phyloP scores from a whole-genome alignment of 1,139 yeast genomes.

The Lodderomyces margitis region DNA sequence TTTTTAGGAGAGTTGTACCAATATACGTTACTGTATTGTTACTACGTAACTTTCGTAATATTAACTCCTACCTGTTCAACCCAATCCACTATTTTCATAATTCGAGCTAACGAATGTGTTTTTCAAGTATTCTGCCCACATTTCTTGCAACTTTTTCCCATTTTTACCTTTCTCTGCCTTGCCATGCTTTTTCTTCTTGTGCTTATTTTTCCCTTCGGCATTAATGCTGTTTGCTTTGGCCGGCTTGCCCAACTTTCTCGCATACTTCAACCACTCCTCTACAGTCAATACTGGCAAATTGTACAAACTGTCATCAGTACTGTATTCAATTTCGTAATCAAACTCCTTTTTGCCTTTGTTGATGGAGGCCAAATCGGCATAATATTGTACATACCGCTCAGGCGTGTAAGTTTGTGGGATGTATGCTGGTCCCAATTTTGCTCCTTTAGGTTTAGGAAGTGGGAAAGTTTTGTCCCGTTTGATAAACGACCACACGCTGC shows the following conservation, averaged over 20 bases:
- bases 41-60: too few relatives aligned
- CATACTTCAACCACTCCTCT: constrained; percentile 57
- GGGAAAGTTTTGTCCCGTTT: constrained; percentile 67
- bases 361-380: constrained; percentile 55
- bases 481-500: constrained; percentile 8
- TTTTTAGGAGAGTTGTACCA: not conserved
- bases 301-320: constrained; percentile 60
- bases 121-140: constrained; percentile 46
- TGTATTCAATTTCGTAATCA: constrained; percentile 62
- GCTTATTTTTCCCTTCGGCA: constrained; percentile 7
- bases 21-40: too few relatives aligned
- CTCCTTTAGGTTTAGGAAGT: constrained; percentile 52
- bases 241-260: constrained; percentile 50
- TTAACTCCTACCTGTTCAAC: too few relatives aligned
- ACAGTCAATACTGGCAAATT: constrained; percentile 58
- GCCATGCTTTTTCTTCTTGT: constrained; percentile 14
- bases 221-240: constrained; percentile 16
- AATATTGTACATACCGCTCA: constrained; percentile 68
- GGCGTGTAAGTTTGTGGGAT: constrained; percentile 71
- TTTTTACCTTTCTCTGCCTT: constrained; percentile 12
- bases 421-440: constrained; percentile 73
- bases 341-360: constrained; percentile 50
- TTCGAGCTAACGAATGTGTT: constrained; percentile 64
- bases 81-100: constrained; percentile 51
- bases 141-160: constrained; percentile 21